Evolutionary conservation across 169 alveolate genomes (phyloP).

Genomic region (Cryptosporidium tyzzeri): DNA sequence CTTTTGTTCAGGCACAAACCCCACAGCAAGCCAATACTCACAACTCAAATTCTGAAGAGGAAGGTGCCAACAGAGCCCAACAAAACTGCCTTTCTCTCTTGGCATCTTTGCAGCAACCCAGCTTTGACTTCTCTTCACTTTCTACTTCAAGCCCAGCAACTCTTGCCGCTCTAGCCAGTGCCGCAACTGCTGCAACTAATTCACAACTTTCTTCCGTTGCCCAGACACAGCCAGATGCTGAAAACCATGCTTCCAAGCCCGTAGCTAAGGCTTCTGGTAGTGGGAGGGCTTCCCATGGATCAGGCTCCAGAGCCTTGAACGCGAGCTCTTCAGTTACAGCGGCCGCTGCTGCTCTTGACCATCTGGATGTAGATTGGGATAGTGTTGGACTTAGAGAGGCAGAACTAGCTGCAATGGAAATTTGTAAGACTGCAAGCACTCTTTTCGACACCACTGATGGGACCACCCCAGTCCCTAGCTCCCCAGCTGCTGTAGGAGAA

Average conservation of each 20-base stretch:
- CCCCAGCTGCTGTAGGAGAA: conserved; percentile 73
- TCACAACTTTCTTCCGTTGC: conserved; percentile 2
- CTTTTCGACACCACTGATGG: conserved; percentile 74
- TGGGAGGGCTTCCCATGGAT: conserved; percentile 9
- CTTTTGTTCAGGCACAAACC: conserved; percentile 20
- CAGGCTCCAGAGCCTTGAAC: conserved; percentile 28
- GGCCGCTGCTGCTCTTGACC: conserved; percentile 76
- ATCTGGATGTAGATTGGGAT: conserved; percentile 72
- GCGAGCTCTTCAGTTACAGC: conserved; percentile 70
- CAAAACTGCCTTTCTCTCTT: conserved; percentile 51
- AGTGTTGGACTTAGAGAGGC: conserved; percentile 74
- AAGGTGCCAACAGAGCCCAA: conserved; percentile 14
- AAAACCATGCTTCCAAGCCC: neutral
- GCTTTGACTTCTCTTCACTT: conserved; percentile 37
- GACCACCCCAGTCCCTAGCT: conserved; percentile 70
- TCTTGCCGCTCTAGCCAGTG: conserved; percentile 48
- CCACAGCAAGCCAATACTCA: neutral
- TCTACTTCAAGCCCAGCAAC: conserved; percentile 57
- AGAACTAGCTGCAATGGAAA: conserved; percentile 74
- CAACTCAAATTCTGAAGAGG: conserved; percentile 23
- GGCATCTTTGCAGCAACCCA: conserved; percentile 44
- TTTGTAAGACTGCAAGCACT: conserved; percentile 68
- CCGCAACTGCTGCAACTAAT: conserved; percentile 34
- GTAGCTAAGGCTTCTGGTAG: neutral
- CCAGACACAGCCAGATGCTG: conserved; percentile 17